Base-by-base conservation (phyloP, 768 basidiomycete species). In the Pulveroboletus sp. region DNA sequence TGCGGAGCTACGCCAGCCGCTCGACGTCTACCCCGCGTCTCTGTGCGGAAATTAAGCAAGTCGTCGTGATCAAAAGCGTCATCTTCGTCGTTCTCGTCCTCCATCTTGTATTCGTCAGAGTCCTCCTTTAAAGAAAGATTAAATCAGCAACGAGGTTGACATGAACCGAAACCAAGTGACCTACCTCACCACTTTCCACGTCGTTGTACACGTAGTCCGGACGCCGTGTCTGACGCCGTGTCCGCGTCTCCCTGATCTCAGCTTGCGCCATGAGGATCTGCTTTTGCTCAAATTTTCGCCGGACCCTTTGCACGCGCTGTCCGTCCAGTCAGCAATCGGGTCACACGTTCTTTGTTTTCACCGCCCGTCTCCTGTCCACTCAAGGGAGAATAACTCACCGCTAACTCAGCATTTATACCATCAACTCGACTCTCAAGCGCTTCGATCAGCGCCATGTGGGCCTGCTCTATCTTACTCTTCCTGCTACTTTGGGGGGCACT, bases 171-270 rank as follows among this genome's bases (percentile, higher is more conserved):
- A 49, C 16, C 41, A 44, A 48, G 35, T 30, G 48, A 55, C 58
- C 42, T 51, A 60, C 71, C 80, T 71, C 74, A 73, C 85, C 89
- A 57, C 82, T 85, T 49, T 79, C 81, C 56, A 76, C 76, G 58
- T 84, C 78, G 60, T 77, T 75, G 67, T 91, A 89, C 44, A 87
- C 87, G 68, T 93, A 93, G 72, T 90, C 86, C 40, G 87, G 86
- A 54, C 79, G 82, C 36, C 78, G 78, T 3, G 84, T 82, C 68
- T 80, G 78, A 45, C 85, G 76, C 51, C 89, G 77, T 17, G 89
- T 91, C 51, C 90, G 78, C 23, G 88, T 91, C 67, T 84, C 81
- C 53, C 89, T 79, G 50, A 89, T 70, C 64, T 90, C 89, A 31
- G 85, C 82, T 64, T 89, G 87, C 17, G 83, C 86, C 55, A 84